Evolutionary conservation across 352 stramenopile genomes (phyloP).

Genomic region (Globisporangium apiculatum): DNA sequence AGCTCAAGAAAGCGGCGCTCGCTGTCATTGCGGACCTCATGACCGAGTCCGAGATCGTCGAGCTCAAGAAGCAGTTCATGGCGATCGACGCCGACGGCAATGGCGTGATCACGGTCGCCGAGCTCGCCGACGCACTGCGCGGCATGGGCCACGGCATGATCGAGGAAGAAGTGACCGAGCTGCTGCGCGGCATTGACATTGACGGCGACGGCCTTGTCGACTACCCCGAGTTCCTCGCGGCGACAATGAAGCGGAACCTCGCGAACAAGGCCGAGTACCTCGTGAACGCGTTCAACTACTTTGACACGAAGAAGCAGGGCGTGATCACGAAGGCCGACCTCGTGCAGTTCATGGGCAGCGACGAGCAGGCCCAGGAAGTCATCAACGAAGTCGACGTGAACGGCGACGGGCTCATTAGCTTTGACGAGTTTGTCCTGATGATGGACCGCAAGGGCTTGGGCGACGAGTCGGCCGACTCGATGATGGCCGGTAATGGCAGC

Average conservation of each 20-base stretch:
- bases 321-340: constrained; percentile 87
- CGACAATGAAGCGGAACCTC: constrained; percentile 88
- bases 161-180: constrained; percentile 81
- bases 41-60: constrained; percentile 75
- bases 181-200: constrained; percentile 88
- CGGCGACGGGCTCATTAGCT: constrained; percentile 89
- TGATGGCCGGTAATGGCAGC: constrained; percentile 14
- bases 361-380: constrained; percentile 88
- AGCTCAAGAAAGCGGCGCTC: constrained; percentile 85
- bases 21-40: constrained; percentile 84
- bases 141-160: constrained; percentile 85
- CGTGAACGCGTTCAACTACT: constrained; percentile 89
- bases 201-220: constrained; percentile 84
- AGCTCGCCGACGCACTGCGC: constrained; percentile 75
- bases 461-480: constrained; percentile 48
- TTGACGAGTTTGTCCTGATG: constrained; percentile 90
- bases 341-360: constrained; percentile 88
- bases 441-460: constrained; percentile 84
- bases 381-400: constrained; percentile 90
- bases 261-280: constrained; percentile 85
- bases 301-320: constrained; percentile 81
- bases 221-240: constrained; percentile 88
- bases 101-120: constrained; percentile 86
- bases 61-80: constrained; percentile 87
- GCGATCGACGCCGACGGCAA: constrained; percentile 82